Evolutionary conservation across 805 yeast genomes (phyloP), one percentile per base, ranked within the genome.

Genomic region (Starmerella cellae): DNA sequence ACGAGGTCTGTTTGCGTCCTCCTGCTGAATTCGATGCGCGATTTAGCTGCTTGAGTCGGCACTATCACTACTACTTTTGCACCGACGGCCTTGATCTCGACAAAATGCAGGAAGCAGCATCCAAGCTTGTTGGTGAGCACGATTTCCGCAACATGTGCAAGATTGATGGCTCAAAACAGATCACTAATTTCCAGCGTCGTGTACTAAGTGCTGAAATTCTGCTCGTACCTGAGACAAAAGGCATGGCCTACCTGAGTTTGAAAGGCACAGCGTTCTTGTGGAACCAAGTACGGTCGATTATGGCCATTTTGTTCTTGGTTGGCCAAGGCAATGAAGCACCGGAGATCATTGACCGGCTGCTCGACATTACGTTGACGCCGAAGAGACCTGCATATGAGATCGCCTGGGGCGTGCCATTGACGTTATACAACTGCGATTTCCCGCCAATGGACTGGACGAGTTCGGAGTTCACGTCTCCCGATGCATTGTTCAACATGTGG

Each of bases 211-310:
- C 84, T 0, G 58, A 66, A 8, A 77, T 82, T 11, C n/a, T n/a
- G n/a, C 48, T 65, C 11, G 42, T 64, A 2, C 54, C 53, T 21
- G 42, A 26, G 5, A 16, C 19, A 8, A 29, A 19, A 26, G 51
- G 50, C 18, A 67, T 73, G 42, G 81, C 68, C 54, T 78, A 77
- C 43, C 75, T 88, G 58, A 85, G 84, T 57, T 63, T 91, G 41
- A 68, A 72, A 48, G 98, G 98, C 0, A 67, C 82, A 1, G 98
- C 97, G 8, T 91, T 91, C 53, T 62, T 91, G 43, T 91, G 97
- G 97, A 97, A 91, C 59, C 98, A 91, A 61, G 98, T 91, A 17
- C 72, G 98, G 44, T 85, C 94, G 52, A 91, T 91, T 91, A 74
- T 85, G 65, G 95, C 94, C 0, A 66, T 81, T 10, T 59, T 91